A percentile compares a stretch with the other conserved stretches of the same genome.
Conservation (phyloP, 2,329 filamentous ascomycete species). For the Trichoderma gracile region DNA sequence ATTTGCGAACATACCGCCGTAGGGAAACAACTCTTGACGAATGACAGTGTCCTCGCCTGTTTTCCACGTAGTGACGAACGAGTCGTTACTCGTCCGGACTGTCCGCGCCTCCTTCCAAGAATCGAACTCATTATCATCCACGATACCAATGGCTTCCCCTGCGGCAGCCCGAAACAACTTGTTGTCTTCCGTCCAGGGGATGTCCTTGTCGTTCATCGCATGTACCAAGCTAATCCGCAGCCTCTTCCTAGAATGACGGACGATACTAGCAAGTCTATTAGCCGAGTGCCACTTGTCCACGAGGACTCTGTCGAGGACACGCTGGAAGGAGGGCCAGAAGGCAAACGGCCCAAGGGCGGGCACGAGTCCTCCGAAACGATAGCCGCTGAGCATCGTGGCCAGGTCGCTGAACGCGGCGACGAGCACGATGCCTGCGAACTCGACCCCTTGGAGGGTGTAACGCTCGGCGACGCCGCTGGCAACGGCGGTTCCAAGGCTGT, state of each 20-base stretch:
- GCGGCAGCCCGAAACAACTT: constrained; percentile 62
- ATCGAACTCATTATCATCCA: constrained; percentile 43
- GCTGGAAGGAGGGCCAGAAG: constrained; percentile 63
- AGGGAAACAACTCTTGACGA: constrained; percentile 55
- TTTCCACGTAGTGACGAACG: constrained; percentile 51
- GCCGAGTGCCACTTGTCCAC: constrained; percentile 82
- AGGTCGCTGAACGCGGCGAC: constrained; percentile 78
- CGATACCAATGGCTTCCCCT: constrained; percentile 47
- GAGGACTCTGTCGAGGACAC: constrained; percentile 61
- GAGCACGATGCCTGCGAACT: constrained; percentile 79
- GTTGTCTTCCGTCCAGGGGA: constrained; percentile 71
- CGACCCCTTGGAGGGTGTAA: constrained; percentile 60
- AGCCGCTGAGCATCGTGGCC: constrained; percentile 71
- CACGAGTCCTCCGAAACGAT: constrained; percentile 74
- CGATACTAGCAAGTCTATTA: constrained; percentile 61
- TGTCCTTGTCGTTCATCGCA: constrained; percentile 78
- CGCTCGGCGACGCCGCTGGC: constrained; percentile 71
- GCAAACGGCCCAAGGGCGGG: constrained; percentile 77
- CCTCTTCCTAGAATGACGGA: constrained; percentile 51
- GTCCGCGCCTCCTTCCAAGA: constrained; percentile 51
- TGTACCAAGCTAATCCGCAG: constrained; percentile 75
- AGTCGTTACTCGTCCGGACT: constrained; percentile 46
- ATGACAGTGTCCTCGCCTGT: constrained; percentile 50
- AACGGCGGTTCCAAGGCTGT: constrained; percentile 87
- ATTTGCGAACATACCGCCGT: constrained; percentile 50